phyloP scores from a whole-genome alignment of 148 eudicot genomes.

The Rhododendron henanense region DNA sequence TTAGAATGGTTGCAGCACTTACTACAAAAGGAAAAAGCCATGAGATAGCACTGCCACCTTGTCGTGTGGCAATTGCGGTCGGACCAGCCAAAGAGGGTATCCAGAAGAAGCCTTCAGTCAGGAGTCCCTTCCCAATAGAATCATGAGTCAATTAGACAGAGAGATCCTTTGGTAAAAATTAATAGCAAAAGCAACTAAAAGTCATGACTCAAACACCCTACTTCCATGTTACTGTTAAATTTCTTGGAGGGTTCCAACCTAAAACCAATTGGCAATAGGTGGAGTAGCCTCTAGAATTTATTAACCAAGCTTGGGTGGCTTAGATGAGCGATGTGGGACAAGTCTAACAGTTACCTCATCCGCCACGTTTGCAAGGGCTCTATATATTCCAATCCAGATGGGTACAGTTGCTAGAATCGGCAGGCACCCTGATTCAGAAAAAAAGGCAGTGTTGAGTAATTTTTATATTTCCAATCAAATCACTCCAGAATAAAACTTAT shows the following conservation, averaged over 20 bases:
- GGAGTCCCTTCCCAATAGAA: conserved; percentile 55
- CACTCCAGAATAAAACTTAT: too few species aligned
- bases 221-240: not conserved
- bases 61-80: conserved; percentile 73
- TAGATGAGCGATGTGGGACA: too few species aligned
- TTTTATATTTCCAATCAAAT: too few species aligned
- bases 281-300: too few species aligned
- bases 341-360: not conserved
- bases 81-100: conserved; percentile 98
- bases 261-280: too few species aligned
- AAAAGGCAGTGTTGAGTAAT: not conserved
- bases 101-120: conserved; percentile 94
- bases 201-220: not conserved
- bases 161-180: not conserved
- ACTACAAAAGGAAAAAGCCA: conserved; percentile 97
- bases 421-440: not conserved
- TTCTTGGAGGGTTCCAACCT: too few species aligned
- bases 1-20: conserved; percentile 20
- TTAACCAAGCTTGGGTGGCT: too few species aligned
- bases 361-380: not conserved
- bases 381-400: not conserved
- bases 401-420: not conserved
- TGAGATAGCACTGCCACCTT: conserved; percentile 84
- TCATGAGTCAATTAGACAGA: not conserved
- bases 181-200: not conserved